A percentile compares a stretch with the other conserved stretches of the same genome.
These are phyloP conservation scores for Scheffersomyces parashehatae DNA, from an alignment of 1,139 yeast genomes.

Conservation along the genomic window DNA sequence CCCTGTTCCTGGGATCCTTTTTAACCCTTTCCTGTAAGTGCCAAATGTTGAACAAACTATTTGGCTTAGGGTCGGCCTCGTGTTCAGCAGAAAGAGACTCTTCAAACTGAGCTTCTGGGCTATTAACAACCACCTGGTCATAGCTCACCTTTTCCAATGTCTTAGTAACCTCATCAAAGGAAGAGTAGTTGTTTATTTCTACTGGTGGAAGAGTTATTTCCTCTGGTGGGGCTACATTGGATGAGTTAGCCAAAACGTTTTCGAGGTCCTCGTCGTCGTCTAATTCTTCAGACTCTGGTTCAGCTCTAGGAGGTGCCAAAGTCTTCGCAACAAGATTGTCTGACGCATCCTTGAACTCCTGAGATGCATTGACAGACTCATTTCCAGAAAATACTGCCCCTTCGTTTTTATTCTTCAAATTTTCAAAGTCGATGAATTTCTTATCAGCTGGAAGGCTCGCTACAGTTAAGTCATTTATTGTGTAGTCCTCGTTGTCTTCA, in stretches of 20 bases:
- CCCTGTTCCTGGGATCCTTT: slow-evolving; percentile 13
- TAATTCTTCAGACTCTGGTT: slow-evolving; percentile 2
- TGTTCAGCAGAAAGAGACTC: slow-evolving; percentile 47
- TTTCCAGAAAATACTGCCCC: background rate
- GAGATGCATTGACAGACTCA: slow-evolving; percentile 4
- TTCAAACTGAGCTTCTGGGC: slow-evolving; percentile 30
- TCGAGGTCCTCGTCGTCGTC: slow-evolving; percentile 9
- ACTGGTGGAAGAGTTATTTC: slow-evolving; percentile 42
- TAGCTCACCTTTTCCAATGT: slow-evolving; percentile 12
- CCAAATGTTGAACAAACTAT: slow-evolving; percentile 44
- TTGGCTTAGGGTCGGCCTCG: slow-evolving; percentile 30
- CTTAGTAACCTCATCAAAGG: slow-evolving; percentile 41
- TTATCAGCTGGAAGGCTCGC: slow-evolving; percentile 6
- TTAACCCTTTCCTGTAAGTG: slow-evolving; percentile 36
- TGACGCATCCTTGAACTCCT: slow-evolving; percentile 4
- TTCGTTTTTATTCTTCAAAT: slow-evolving; percentile 7
- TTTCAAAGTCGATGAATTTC: slow-evolving; percentile 13
- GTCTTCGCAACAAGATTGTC: slow-evolving; percentile 11
- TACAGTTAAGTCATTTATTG: slow-evolving; percentile 22
- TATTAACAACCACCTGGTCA: slow-evolving; percentile 6
- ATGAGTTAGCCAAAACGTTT: slow-evolving; percentile 39
- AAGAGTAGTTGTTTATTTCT: slow-evolving; percentile 30
- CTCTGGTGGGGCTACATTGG: slow-evolving; percentile 42
- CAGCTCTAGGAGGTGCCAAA: slow-evolving; percentile 24
- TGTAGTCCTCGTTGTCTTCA: slow-evolving; percentile 40